A percentile compares a stretch with the other conserved stretches of the same genome.
Evolutionary conservation across 2,329 filamentous ascomycete genomes (phyloP).

Genomic region (Colletotrichum sp.): DNA sequence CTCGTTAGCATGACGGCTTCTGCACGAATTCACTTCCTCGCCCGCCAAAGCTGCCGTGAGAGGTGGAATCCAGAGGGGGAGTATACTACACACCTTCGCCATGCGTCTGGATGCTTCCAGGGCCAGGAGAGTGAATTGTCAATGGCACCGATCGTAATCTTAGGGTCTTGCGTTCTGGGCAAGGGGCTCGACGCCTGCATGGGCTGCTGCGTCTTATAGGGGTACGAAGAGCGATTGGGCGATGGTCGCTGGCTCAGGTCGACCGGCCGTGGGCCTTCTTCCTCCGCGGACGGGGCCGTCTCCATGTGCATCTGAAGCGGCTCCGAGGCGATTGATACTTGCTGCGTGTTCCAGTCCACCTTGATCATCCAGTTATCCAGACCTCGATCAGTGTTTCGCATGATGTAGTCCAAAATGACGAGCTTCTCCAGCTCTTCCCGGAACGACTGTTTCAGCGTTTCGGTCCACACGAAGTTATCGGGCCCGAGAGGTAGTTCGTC

Average conservation of each 20-base stretch:
- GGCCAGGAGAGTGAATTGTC: slow-evolving; percentile 99
- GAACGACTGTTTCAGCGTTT: slow-evolving; percentile 86
- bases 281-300: slow-evolving; percentile 41
- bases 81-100: slow-evolving; percentile 56
- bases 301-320: slow-evolving; percentile 73
- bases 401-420: slow-evolving; percentile 97
- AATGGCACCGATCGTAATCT: slow-evolving; percentile 86
- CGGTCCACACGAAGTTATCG: slow-evolving; percentile 82
- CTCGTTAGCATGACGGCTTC: background rate
- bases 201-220: slow-evolving; percentile 80
- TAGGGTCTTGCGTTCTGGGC: slow-evolving; percentile 53
- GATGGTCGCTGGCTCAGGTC: slow-evolving; percentile 49
- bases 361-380: slow-evolving; percentile 99
- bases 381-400: slow-evolving; percentile 97
- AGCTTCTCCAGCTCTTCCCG: slow-evolving; percentile 95
- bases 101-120: slow-evolving; percentile 97
- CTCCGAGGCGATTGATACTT: slow-evolving; percentile 86
- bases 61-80: background rate
- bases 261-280: slow-evolving; percentile 67
- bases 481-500: slow-evolving; percentile 46
- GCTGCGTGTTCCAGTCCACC: slow-evolving; percentile 83
- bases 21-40: background rate
- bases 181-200: slow-evolving; percentile 76
- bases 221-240: slow-evolving; percentile 54
- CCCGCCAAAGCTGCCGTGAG: background rate